Base-by-base conservation (phyloP, 306 rosid genomes). In the Mimosa pudica region DNA sequence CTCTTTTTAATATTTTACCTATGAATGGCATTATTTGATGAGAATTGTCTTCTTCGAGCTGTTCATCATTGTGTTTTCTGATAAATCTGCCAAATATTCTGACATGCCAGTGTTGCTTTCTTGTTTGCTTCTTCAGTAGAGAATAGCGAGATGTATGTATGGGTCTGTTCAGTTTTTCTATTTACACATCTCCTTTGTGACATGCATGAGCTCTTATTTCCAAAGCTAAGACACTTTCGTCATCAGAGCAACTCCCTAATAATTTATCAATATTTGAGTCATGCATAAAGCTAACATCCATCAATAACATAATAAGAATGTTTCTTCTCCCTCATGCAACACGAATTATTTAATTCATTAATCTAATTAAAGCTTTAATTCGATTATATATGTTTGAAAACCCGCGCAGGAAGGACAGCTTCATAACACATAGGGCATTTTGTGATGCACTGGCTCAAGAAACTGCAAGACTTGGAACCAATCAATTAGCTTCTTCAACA, bases 361-460 rank as follows among this genome's bases (percentile, higher is more conserved):
- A 49, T 12, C 4, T 3, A 6, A 54, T 17, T 54, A 52, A 16
- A 17, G 1, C 60, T 16, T 16, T 16, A 5, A 54, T 49, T 49
- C 55, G 17, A n/a, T 36, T 63, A n/a, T 24, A 24, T 24, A 24
- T 20, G 35, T 71, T 38, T 47, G 17, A 66, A 82, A 79, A 48
- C n/a, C 69, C 30, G 30, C 30, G 46, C 87, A 96, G 99, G 96
- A 96, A 96, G 84, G 99, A 96, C 83, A 91, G 97, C 88, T 93
- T 93, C 91, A 82, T 96, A 73, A 96, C 98, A 46, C 99, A 96
- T 48, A 87, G 98, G 86, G 99, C 99, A 54, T 96, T 93, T 69
- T 96, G 99, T 71, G 98, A 95, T 84, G 98, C 98, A 38, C 80
- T 95, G 76, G 99, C 99, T 10, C 94, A 95, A 87, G 99, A 95